These are phyloP conservation scores for Clonostachys rhizophaga DNA, from an alignment of 2,329 filamentous ascomycete genomes.

Conservation along the genomic window DNA sequence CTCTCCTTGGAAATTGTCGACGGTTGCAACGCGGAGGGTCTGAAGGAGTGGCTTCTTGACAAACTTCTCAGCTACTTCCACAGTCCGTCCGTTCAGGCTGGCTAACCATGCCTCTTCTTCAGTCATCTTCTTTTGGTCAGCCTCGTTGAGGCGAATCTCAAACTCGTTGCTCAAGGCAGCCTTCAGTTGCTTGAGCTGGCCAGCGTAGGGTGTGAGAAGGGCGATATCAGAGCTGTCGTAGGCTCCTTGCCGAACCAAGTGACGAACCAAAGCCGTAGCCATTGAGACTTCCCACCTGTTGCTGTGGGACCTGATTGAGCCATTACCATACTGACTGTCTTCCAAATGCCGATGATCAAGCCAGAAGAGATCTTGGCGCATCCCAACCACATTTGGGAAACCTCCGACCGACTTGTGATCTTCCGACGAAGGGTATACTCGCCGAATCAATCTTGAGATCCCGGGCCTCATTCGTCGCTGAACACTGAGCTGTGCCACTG, in stretches of 20 bases:
- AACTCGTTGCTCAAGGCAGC: conserved; percentile 38
- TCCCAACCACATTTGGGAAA: conserved; percentile 45
- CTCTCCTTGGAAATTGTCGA: conserved; percentile 77
- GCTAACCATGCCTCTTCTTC: conserved; percentile 8
- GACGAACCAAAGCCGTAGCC: conserved; percentile 48
- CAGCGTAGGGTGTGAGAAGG: conserved; percentile 62
- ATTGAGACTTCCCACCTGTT: conserved; percentile 47
- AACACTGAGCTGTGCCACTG: conserved; percentile 38
- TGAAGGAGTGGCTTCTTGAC: conserved; percentile 33
- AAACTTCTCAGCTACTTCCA: conserved; percentile 3
- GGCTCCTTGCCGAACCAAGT: conserved; percentile 59
- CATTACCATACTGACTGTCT: conserved; percentile 18
- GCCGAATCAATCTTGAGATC: conserved; percentile 53
- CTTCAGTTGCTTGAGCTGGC: conserved; percentile 49
- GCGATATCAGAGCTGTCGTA: conserved; percentile 62
- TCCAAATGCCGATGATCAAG: conserved; percentile 50
- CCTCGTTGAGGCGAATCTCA: conserved; percentile 60
- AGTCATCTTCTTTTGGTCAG: conserved; percentile 50
- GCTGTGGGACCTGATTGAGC: conserved; percentile 36
- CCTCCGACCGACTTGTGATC: conserved; percentile 36
- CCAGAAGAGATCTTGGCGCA: conserved; percentile 54
- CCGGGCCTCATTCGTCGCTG: conserved; percentile 64
- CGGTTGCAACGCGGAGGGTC: conserved; percentile 53
- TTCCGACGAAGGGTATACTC: conserved; percentile 49
- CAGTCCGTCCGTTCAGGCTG: conserved; percentile 19